Conservation (phyloP, 164 flowering plant species). For the Akebia trifoliata region DNA sequence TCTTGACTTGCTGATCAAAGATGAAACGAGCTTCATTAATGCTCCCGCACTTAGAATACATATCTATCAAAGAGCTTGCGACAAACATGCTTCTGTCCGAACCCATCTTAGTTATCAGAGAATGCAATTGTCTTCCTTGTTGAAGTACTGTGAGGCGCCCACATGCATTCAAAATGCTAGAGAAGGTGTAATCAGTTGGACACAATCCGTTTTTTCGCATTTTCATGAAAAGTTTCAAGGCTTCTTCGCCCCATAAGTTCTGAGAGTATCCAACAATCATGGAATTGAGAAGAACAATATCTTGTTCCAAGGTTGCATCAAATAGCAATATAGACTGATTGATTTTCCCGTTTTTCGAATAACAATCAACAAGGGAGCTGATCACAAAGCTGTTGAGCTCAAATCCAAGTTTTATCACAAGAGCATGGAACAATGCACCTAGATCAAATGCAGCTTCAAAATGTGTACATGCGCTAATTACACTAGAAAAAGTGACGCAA, state of each 20-base stretch:
- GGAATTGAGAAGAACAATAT: conserved; percentile 32
- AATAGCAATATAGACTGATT: conserved; percentile 27
- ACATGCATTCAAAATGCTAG: conserved; percentile 40
- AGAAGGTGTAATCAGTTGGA: conserved; percentile 29
- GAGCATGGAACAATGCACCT: conserved; percentile 31
- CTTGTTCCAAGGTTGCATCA: conserved; percentile 20
- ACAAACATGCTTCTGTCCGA: conserved; percentile 31
- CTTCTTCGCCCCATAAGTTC: conserved; percentile 30
- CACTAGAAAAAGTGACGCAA: conserved; percentile 34
- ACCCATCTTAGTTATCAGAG: conserved; percentile 34
- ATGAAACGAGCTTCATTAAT: conserved; percentile 32
- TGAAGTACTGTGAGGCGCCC: conserved; percentile 30
- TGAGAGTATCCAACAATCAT: conserved; percentile 41
- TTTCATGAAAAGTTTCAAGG: conserved; percentile 29
- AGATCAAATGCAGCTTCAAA: conserved; percentile 12
- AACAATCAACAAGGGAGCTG: conserved; percentile 41
- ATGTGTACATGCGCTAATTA: conserved; percentile 27
- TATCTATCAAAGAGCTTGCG: conserved; percentile 37
- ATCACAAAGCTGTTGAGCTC: conserved; percentile 27
- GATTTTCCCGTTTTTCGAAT: conserved; percentile 37
- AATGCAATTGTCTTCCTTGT: conserved; percentile 40
- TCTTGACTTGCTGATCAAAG: conserved; percentile 25
- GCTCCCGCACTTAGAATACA: conserved; percentile 51
- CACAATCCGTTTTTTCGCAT: conserved; percentile 22
- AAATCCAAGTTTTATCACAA: conserved; percentile 39